These are phyloP conservation scores for Phaffia tasmanica DNA, from an alignment of 768 basidiomycete species.

Conservation along the genomic window DNA sequence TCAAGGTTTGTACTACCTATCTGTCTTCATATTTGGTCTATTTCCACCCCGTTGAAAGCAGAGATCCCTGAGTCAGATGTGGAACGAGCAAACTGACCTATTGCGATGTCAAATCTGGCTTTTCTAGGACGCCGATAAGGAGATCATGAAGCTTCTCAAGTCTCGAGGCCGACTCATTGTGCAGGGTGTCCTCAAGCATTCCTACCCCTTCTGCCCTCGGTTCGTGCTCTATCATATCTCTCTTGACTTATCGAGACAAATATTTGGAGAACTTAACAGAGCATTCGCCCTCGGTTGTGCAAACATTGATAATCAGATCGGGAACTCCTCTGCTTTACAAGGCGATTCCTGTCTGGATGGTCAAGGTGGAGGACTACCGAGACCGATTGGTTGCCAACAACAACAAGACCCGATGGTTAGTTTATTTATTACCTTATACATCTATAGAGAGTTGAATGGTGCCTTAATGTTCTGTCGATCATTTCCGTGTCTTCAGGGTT, in stretches of 20 bases:
- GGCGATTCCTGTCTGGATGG: slow-evolving; percentile 92
- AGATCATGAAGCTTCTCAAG: slow-evolving; percentile 82
- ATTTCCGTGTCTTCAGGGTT: slow-evolving; percentile 50
- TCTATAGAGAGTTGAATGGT: not conserved
- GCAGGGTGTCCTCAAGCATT: slow-evolving; percentile 74
- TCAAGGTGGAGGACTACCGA: slow-evolving; percentile 70
- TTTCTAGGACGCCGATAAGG: slow-evolving; percentile 74
- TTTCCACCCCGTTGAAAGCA: not conserved
- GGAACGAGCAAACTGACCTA: not conserved
- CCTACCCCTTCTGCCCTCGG: slow-evolving; percentile 98
- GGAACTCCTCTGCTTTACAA: slow-evolving; percentile 91
- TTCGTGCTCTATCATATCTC: slow-evolving; percentile 33
- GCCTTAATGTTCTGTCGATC: not conserved
- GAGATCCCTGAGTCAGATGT: not conserved
- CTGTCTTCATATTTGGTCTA: not conserved
- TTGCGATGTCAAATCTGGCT: not conserved
- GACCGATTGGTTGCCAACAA: slow-evolving; percentile 86
- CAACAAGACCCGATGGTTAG: slow-evolving; percentile 73
- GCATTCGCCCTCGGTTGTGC: not conserved
- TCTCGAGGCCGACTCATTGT: slow-evolving; percentile 75
- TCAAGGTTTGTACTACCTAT: slow-evolving; percentile 57
- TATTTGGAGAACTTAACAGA: not conserved
- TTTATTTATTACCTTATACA: not conserved
- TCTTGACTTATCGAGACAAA: slow-evolving; percentile 12
- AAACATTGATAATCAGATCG: slow-evolving; percentile 48